Percentiles rank a stretch among this genome's conserved stretches.
phyloP scores from a whole-genome alignment of 768 basidiomycete species.

The Auricularia heimuer region DNA sequence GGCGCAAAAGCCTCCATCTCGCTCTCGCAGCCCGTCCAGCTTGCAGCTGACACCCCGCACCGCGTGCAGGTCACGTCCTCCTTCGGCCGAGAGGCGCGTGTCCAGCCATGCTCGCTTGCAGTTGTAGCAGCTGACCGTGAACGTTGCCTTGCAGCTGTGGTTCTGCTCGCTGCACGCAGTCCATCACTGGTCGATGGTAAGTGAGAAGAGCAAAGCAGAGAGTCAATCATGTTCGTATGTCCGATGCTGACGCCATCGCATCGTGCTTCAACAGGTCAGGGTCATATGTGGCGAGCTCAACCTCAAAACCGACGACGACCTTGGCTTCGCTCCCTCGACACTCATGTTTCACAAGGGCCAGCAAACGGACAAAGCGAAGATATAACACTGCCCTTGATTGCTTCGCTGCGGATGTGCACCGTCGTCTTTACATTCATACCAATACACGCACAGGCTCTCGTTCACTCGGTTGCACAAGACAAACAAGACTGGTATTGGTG shows the following conservation, averaged over 20 bases:
- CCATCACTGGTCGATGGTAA: slow-evolving; percentile 86
- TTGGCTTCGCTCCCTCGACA: slow-evolving; percentile 1
- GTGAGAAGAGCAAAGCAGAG: slow-evolving; percentile 11
- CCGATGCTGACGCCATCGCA: background rate
- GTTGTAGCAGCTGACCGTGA: slow-evolving; percentile 6
- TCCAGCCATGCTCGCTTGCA: background rate
- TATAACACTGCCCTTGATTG: background rate
- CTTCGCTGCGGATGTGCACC: background rate
- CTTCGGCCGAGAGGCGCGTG: slow-evolving; percentile 66
- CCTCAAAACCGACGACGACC: background rate
- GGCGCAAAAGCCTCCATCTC: slow-evolving; percentile 23
- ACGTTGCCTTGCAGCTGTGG: slow-evolving; percentile 48
- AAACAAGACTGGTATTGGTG: no score
- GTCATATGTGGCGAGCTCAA: slow-evolving; percentile 1
- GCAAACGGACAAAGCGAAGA: background rate
- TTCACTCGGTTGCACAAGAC: no score
- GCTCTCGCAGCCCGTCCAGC: slow-evolving; percentile 49
- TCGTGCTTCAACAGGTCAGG: background rate
- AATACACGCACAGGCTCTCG: no score
- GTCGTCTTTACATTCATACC: no score
- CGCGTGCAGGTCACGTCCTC: slow-evolving; percentile 67
- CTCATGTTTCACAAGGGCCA: background rate
- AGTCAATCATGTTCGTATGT: background rate
- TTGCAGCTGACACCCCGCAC: slow-evolving; percentile 76
- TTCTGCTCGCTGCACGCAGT: slow-evolving; percentile 79